phyloP scores from a whole-genome alignment of 371 early-diverging fungal genomes.

The Saksenaea oblongispora region DNA sequence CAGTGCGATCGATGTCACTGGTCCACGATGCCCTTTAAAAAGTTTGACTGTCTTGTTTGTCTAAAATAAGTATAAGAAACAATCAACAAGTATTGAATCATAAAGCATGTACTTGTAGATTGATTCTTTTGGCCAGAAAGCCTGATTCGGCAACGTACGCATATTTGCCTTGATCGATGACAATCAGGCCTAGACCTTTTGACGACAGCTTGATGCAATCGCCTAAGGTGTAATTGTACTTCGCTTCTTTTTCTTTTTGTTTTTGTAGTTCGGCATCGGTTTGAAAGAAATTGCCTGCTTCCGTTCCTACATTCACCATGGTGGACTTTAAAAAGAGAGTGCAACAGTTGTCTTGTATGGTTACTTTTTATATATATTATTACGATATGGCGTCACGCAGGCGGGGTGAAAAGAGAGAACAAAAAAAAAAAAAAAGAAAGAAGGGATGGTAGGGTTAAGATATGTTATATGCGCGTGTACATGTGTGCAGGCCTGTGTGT shows the following conservation, averaged over 20 bases:
- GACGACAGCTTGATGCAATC: conserved; percentile 61
- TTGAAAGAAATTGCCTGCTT: conserved; percentile 77
- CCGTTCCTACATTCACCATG: conserved; percentile 57
- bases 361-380: not conserved
- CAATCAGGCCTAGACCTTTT: conserved; percentile 62
- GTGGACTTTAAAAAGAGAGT: not conserved
- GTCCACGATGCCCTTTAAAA: conserved; percentile 81
- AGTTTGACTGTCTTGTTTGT: conserved; percentile 60
- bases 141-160: conserved; percentile 68
- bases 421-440: no score
- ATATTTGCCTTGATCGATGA: conserved; percentile 26
- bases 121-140: conserved; percentile 55
- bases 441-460: no score
- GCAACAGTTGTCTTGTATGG: not conserved
- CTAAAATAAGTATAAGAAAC: conserved; percentile 28
- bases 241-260: conserved; percentile 56
- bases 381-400: no score
- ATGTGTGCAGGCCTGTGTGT: no score
- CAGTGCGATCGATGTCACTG: conserved; percentile 71
- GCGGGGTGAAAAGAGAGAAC: no score
- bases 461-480: no score
- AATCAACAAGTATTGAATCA: not conserved
- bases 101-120: conserved; percentile 44
- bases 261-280: conserved; percentile 71
- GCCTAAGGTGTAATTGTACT: conserved; percentile 66